Evolutionary conservation across 768 basidiomycete species (phyloP).

Genomic region (Daedalea quercina): DNA sequence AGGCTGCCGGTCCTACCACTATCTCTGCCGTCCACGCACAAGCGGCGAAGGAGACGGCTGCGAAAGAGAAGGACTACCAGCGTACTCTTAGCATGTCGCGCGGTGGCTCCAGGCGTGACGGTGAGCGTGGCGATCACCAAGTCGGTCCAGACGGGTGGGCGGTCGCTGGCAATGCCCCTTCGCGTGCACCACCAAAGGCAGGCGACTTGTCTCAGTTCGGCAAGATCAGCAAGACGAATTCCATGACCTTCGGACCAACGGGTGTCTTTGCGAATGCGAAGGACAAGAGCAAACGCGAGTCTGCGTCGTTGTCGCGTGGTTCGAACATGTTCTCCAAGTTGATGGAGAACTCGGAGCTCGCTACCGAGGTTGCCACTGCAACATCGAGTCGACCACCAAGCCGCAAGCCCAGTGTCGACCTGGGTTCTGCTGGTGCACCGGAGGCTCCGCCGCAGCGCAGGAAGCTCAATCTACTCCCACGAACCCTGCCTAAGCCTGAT

Average conservation of each 20-base stretch:
- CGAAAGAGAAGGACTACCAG: conserved; percentile 66
- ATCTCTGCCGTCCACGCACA: conserved; percentile 85
- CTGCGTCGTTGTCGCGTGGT: conserved; percentile 69
- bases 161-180: conserved; percentile 28
- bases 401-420: conserved; percentile 46
- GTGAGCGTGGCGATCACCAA: conserved; percentile 53
- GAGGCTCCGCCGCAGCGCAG: conserved; percentile 53
- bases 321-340: conserved; percentile 90
- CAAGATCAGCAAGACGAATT: conserved; percentile 64
- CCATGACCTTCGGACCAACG: conserved; percentile 77
- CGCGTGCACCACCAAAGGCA: conserved; percentile 63
- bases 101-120: conserved; percentile 84
- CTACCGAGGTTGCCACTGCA: conserved; percentile 37
- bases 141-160: conserved; percentile 86
- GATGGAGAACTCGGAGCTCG: conserved; percentile 51
- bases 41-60: conserved; percentile 88
- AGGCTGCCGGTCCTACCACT: conserved; percentile 74
- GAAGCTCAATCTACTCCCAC: conserved; percentile 69
- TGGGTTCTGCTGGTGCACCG: conserved; percentile 36
- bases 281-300: conserved; percentile 56
- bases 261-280: conserved; percentile 78
- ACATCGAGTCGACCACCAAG: conserved; percentile 44
- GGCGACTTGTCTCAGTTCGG: conserved; percentile 87
- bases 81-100: conserved; percentile 78
- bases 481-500: conserved; percentile 60